Evolutionary conservation across 2,329 filamentous ascomycete genomes (phyloP).

Genomic region (Pseudogymnoascus sp.): DNA sequence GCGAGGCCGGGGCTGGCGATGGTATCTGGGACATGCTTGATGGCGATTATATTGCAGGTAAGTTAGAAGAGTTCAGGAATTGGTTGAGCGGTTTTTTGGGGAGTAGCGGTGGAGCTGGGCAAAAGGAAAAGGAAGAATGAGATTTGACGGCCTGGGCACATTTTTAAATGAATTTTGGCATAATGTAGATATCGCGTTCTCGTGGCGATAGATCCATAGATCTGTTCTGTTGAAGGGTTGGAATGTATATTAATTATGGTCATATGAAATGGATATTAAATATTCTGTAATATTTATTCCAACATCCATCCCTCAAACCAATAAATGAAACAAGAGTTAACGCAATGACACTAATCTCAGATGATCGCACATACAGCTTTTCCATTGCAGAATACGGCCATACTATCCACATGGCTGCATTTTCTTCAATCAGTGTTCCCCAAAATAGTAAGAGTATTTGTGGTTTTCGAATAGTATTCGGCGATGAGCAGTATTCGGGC

Average conservation of each 20-base stretch:
- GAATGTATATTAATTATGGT: not conserved
- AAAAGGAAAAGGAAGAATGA: not conserved
- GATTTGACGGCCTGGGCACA: not conserved
- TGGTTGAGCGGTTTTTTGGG: constrained; percentile 19
- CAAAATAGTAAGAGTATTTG: too few relatives aligned
- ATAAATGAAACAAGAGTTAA: too few relatives aligned
- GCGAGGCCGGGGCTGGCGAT: constrained; percentile 17
- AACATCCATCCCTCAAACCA: not conserved
- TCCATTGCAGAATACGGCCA: too few relatives aligned
- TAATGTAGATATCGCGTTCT: not conserved
- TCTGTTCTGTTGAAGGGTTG: not conserved
- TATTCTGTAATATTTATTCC: not conserved
- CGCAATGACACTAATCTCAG: too few relatives aligned
- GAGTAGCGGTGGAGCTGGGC: not conserved
- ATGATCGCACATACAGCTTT: too few relatives aligned
- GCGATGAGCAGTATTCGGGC: too few relatives aligned
- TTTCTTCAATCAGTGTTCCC: too few relatives aligned
- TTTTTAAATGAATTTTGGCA: not conserved
- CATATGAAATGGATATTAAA: not conserved
- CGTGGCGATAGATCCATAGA: not conserved
- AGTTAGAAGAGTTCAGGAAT: constrained; percentile 36
- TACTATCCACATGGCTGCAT: not conserved
- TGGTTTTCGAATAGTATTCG: too few relatives aligned
- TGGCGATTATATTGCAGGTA: constrained; percentile 45
- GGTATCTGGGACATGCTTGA: constrained; percentile 15